Base-by-base conservation (phyloP, 2,329 filamentous ascomycete species). In the Gremmenia infestans region DNA sequence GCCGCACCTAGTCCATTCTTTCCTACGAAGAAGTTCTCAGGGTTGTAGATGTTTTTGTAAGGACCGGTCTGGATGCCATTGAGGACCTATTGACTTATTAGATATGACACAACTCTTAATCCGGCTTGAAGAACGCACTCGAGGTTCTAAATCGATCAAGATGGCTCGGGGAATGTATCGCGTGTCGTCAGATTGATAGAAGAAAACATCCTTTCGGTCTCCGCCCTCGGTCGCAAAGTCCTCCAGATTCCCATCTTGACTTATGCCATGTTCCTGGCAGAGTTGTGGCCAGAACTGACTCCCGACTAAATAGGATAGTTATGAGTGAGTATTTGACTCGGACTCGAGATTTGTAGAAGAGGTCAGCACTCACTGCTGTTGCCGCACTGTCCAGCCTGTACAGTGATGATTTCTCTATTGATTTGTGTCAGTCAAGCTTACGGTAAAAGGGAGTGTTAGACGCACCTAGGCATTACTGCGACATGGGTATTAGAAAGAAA, bases 271-370 rank as follows among this genome's bases (percentile, higher is more conserved):
- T 75, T 99, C 94, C 72, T 93, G 88, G 74, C 94, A 99, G 58
- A 97, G 83, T 76, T 97, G 94, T 73, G 97, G 93, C 94, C 94
- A 99, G 76, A 99, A 99, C 72, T 97, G 91, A 69, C 90, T 93
- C 58, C 94, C 94, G 72, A 97, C 91, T 96, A 68, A 5, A 40
- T 48, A 17, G 14, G 7, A 36, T 36, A 32, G 9, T 32, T 32
- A 35, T 50, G 11, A 61, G 28, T 50, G 11, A 61, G 60, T 51
- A 59, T 35, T 25, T 36, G 45, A 17, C 53, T 23, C n/a, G 17
- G 42, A 19, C 9, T 32, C 17, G 15, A 48, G 37, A 11, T 37
- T 54, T 15, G 35, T 43, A 43, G 11, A 39, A 11, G n/a, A 53
- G 55, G 55, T 55, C 54, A 60, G 62, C 60, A 88, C 89, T 80